Base-by-base conservation (phyloP, 768 basidiomycete species). In the Tylopilus cervinicoccineus region DNA sequence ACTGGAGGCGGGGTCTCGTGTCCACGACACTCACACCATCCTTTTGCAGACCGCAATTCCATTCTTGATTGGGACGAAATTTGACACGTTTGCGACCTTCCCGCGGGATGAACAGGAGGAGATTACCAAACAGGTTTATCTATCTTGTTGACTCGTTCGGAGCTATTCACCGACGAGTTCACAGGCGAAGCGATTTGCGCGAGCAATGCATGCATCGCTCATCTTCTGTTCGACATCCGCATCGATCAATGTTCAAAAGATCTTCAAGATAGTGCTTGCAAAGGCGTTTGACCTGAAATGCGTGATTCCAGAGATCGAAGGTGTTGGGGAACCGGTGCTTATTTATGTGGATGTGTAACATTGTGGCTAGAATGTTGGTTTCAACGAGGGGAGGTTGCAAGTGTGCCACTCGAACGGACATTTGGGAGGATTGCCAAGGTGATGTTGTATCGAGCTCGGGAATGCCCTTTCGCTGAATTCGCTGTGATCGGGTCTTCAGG, bases 181-280 rank as follows among this genome's bases (percentile, higher is more conserved):
- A 3, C 62, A 94, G 90, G 95, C 96, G 37, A 96, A 96, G 69
- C 84, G 95, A 58, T 99, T 99, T 71, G 92, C 94, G 52, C 87
- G 90, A 67, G 96, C 96, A 43, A 99, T 99, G 96, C 94, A 98
- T 67, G 94, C 96, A 16, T 95, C 94, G n/a, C 73, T 99, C 51
- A 96, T 99, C 68, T 99, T 98, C 72, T 99, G 95, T 72, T 97
- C 95, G 43, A 99, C 96, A 40, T 91, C 92, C 40, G 94, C 95
- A 55, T 94, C 94, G 52, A 96, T 98, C 75, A 99, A 99, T 70
- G 95, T 99, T 46, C 96, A 99, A 76, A 99, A 99, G 77, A 95
- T 95, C 57, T 95, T 95, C 82, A 94, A 96, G 76, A 96, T 96
- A 68, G 92, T 95, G 38, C 79, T 95, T 42, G 89, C 92, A 40